A percentile compares a stretch with the other conserved stretches of the same genome.
Conservation (phyloP, 352 stramenopile species). For the Phytophthora capsici region DNA sequence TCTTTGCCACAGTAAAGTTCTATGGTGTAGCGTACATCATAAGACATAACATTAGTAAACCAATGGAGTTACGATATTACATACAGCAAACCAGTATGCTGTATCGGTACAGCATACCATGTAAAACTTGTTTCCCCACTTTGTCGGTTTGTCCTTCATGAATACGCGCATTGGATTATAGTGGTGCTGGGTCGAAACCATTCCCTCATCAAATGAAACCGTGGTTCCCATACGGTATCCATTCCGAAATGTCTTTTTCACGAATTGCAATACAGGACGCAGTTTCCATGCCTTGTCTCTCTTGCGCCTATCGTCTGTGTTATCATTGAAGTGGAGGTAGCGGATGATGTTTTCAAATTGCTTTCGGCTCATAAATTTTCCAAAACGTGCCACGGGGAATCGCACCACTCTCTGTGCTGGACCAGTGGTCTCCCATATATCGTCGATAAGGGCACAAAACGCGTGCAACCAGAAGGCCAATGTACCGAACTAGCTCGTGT, state of each 20-base stretch:
- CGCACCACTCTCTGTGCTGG: not conserved
- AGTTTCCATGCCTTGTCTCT: not conserved
- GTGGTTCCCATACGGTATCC: not conserved
- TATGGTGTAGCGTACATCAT: not conserved
- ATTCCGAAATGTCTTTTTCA: not conserved
- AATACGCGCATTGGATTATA: not conserved
- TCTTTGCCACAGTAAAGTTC: too few relatives aligned
- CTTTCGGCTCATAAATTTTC: not conserved
- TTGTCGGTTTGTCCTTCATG: not conserved
- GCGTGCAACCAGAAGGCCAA: not conserved
- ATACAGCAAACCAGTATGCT: not conserved
- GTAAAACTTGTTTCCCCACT: too few relatives aligned
- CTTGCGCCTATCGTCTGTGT: not conserved
- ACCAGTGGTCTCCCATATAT: not conserved
- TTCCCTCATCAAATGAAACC: not conserved
- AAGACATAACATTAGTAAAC: too few relatives aligned
- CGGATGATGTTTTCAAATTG: not conserved
- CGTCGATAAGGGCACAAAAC: not conserved
- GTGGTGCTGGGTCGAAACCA: not conserved
- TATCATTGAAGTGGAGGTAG: not conserved
- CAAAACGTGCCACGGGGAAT: not conserved
- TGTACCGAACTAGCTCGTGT: not conserved
- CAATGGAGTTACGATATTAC: too few relatives aligned
- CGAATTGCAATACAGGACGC: not conserved
- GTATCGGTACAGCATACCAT: too few relatives aligned